Conservation (phyloP, 202 grass and related monocot genomes). For the Panicum virgatum region DNA sequence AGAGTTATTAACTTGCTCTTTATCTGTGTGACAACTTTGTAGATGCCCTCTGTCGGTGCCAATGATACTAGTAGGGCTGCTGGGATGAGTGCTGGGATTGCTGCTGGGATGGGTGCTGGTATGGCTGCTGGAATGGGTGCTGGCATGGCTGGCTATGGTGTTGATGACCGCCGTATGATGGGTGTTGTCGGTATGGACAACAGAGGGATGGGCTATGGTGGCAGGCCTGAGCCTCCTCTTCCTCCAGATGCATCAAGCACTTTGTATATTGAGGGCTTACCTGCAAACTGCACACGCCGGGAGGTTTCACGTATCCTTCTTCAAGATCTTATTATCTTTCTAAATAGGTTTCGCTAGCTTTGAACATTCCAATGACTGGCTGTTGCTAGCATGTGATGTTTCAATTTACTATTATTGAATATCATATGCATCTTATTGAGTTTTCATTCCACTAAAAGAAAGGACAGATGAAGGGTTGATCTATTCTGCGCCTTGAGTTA, state of each 20-base stretch:
- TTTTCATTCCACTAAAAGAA: neutral
- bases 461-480: neutral
- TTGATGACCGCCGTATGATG: constrained; percentile 62
- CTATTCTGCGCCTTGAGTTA: neutral
- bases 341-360: neutral
- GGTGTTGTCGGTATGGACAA: constrained; percentile 53
- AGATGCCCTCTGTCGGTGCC: constrained; percentile 54
- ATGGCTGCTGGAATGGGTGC: constrained; percentile 46
- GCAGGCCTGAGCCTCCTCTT: constrained; percentile 67
- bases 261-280: constrained; percentile 89
- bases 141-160: constrained; percentile 53
- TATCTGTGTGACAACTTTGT: neutral
- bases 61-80: constrained; percentile 57
- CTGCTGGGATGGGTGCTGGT: constrained; percentile 44
- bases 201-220: constrained; percentile 63
- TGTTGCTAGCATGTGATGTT: neutral
- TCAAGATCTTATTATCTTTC: neutral
- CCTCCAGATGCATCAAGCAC: constrained; percentile 90
- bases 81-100: constrained; percentile 44
- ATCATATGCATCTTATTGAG: neutral
- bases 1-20: neutral
- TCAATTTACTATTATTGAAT: neutral
- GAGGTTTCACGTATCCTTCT: constrained; percentile 99
- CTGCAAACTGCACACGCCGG: constrained; percentile 88
- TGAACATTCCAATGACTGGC: neutral